Evolutionary conservation across 768 basidiomycete genomes (phyloP).

Genomic region (Auriscalpium microsporum): DNA sequence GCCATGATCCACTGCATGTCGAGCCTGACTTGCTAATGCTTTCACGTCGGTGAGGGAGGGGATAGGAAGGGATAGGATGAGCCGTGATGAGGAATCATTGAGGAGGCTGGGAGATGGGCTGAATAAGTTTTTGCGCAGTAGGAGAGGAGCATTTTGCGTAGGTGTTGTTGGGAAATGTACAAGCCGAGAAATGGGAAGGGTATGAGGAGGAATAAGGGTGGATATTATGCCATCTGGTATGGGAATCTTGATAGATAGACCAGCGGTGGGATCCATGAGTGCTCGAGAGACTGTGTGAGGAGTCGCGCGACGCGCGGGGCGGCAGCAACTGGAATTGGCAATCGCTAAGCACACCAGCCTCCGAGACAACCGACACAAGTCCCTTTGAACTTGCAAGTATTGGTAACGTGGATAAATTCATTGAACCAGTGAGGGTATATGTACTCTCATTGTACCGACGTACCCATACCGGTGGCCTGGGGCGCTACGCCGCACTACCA

Average conservation of each 20-base stretch:
- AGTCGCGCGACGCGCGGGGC: too few species aligned
- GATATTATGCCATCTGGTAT: too few species aligned
- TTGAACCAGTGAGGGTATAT: not conserved
- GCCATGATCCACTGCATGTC: not conserved
- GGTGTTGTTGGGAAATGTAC: too few species aligned
- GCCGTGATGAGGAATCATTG: not conserved
- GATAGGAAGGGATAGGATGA: not conserved
- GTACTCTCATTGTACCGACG: not conserved
- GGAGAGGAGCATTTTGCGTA: too few species aligned
- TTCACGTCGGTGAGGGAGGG: not conserved
- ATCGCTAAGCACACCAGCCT: too few species aligned
- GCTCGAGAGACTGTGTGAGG: too few species aligned
- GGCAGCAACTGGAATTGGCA: too few species aligned
- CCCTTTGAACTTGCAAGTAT: not conserved
- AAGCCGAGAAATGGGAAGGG: too few species aligned
- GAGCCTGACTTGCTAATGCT: not conserved
- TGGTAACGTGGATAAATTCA: not conserved
- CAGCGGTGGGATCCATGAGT: too few species aligned
- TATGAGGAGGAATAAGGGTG: too few species aligned
- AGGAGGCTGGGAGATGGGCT: not conserved
- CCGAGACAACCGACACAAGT: not conserved
- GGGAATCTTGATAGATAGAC: too few species aligned
- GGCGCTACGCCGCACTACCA: not conserved
- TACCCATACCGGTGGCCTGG: not conserved
- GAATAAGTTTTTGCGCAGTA: not conserved